These are phyloP conservation scores for Puccinia triticina DNA, from an alignment of 1,284 basidiomycete genomes.

Conservation along the genomic window DNA sequence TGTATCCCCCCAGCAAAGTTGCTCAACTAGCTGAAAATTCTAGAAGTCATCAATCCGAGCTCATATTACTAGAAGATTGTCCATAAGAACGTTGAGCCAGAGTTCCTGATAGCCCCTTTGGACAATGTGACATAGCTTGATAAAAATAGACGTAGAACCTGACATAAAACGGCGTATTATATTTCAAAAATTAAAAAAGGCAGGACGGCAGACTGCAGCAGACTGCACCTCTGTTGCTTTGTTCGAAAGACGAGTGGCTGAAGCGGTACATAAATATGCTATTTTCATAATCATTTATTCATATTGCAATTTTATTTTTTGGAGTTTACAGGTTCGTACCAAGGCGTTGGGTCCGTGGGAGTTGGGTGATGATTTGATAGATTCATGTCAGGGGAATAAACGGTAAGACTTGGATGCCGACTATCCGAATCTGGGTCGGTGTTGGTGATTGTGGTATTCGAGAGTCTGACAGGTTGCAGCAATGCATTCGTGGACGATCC, in stretches of 20 bases:
- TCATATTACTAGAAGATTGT: too few species aligned
- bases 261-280: background rate
- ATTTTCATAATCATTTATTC: background rate
- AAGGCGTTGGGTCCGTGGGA: conserved; percentile 27
- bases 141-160: too few species aligned
- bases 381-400: background rate
- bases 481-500: conserved; percentile 13
- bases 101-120: too few species aligned
- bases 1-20: too few species aligned
- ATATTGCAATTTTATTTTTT: background rate
- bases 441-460: background rate
- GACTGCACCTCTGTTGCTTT: too few species aligned
- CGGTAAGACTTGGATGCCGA: conserved; percentile 14
- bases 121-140: too few species aligned
- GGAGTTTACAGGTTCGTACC: conserved; percentile 10
- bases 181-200: too few species aligned
- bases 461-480: conserved; percentile 20
- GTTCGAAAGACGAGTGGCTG: background rate
- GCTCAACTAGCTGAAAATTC: too few species aligned
- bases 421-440: conserved; percentile 1
- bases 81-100: too few species aligned
- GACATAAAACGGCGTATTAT: too few species aligned
- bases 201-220: too few species aligned
- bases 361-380: conserved; percentile 17
- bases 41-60: too few species aligned